A percentile compares a stretch with the other conserved stretches of the same genome.
These are phyloP conservation scores for Auricularia sp. DNA, from an alignment of 768 basidiomycete genomes.

Conservation along the genomic window DNA sequence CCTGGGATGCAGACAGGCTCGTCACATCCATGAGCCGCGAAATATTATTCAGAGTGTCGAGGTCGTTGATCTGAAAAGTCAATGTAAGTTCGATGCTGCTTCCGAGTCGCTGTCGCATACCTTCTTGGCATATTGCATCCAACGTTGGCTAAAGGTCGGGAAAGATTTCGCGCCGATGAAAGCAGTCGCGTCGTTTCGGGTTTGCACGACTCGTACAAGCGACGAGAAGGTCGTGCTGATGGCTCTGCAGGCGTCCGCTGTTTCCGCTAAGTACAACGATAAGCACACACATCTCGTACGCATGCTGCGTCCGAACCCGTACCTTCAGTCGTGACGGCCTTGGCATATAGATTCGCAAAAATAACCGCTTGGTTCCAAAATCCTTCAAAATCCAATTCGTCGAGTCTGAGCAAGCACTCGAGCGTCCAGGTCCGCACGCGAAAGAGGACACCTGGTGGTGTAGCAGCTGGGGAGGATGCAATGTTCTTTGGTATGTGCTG, in stretches of 20 bases:
- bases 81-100: background rate
- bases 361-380: slow-evolving; percentile 9
- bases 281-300: background rate
- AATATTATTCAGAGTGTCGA: background rate
- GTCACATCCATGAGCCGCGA: background rate
- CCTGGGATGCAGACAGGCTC: background rate
- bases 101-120: background rate
- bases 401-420: slow-evolving; percentile 7
- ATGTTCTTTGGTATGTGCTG: background rate
- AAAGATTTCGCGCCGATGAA: background rate
- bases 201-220: background rate
- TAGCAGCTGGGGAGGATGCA: background rate
- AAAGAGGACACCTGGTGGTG: slow-evolving; percentile 1
- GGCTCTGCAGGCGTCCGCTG: slow-evolving; percentile 1
- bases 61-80: background rate
- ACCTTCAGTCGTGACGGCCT: slow-evolving; percentile 1
- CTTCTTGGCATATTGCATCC: slow-evolving; percentile 2
- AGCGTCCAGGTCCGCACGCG: slow-evolving; percentile 8
- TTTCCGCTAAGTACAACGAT: background rate
- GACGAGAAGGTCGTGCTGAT: background rate
- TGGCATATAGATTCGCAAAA: slow-evolving; percentile 5
- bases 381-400: slow-evolving; percentile 4
- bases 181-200: background rate
- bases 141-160: background rate
- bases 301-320: background rate